Percentiles rank a stretch among this genome's conserved stretches.
These are phyloP conservation scores for Yamadazyma phyllophila DNA, from an alignment of 805 yeast genomes.

Conservation along the genomic window DNA sequence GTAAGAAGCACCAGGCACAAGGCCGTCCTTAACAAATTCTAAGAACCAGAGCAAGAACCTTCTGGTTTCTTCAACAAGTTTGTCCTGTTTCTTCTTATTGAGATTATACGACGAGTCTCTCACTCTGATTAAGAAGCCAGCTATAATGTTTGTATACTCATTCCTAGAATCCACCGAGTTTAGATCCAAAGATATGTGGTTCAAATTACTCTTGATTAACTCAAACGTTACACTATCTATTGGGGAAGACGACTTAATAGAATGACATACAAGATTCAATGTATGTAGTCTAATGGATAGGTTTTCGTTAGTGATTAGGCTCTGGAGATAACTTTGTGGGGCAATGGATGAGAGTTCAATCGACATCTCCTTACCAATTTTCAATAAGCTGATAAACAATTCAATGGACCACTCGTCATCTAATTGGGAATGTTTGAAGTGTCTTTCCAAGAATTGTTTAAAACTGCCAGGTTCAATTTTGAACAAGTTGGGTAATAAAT, in stretches of 20 bases:
- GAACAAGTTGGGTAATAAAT: constrained; percentile 64
- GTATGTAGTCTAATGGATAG: constrained; percentile 5
- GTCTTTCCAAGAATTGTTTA: constrained; percentile 31
- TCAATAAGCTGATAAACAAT: constrained; percentile 52
- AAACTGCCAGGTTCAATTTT: constrained; percentile 47
- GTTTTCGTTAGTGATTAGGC: constrained; percentile 2
- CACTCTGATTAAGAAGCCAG: constrained; percentile 61
- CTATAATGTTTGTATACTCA: constrained; percentile 58
- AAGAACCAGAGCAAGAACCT: constrained; percentile 45
- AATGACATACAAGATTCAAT: constrained; percentile 7
- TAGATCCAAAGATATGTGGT: constrained; percentile 4
- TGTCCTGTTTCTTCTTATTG: constrained; percentile 26
- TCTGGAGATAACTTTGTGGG: constrained; percentile 36
- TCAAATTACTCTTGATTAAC: constrained; percentile 35
- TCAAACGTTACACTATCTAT: constrained; percentile 47
- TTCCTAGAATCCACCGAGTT: constrained; percentile 52
- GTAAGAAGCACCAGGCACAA: constrained; percentile 47
- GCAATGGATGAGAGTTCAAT: constrained; percentile 21
- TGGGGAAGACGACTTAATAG: constrained; percentile 41
- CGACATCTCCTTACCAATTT: constrained; percentile 61
- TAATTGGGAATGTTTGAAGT: background rate
- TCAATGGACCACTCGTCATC: constrained; percentile 22
- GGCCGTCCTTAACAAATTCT: constrained; percentile 41
- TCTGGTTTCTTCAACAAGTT: background rate
- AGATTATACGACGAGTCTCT: constrained; percentile 64